Conservation (phyloP, 306 rosid genomes). For the Dryas drummondii region DNA sequence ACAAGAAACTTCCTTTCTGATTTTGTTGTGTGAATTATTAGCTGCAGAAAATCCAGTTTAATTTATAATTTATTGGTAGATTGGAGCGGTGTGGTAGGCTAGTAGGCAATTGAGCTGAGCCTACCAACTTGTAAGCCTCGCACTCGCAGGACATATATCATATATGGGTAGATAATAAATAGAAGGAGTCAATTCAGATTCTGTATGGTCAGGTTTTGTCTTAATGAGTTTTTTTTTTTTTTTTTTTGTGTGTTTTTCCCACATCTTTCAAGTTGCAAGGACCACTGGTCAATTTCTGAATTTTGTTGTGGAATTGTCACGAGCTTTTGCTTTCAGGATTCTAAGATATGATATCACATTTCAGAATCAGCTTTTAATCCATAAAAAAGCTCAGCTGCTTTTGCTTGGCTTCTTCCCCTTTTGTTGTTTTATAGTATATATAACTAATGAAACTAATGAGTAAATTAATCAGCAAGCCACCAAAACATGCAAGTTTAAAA, state of each 20-base stretch:
- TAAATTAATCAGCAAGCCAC: too few relatives aligned
- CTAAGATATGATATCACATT: background rate
- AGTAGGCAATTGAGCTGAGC: too few relatives aligned
- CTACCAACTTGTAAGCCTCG: too few relatives aligned
- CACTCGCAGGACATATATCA: background rate
- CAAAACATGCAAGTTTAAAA: too few relatives aligned
- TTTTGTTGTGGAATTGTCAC: constrained; percentile 19
- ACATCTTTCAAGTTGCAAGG: constrained; percentile 6
- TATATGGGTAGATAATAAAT: background rate
- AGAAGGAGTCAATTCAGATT: background rate
- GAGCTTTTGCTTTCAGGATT: constrained; percentile 28
- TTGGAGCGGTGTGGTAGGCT: too few relatives aligned
- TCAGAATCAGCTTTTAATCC: constrained; percentile 31
- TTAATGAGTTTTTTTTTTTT: background rate
- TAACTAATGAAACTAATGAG: too few relatives aligned
- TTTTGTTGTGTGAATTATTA: too few relatives aligned
- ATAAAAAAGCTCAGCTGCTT: background rate
- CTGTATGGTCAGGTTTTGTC: background rate
- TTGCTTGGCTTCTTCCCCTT: background rate
- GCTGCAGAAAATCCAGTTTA: too few relatives aligned
- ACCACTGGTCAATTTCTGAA: constrained; percentile 7
- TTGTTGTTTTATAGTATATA: background rate
- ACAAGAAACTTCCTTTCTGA: too few relatives aligned
- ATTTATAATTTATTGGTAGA: too few relatives aligned
- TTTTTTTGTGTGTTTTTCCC: background rate